Conservation (phyloP, 805 yeast species). For the Candida stauntonica region DNA sequence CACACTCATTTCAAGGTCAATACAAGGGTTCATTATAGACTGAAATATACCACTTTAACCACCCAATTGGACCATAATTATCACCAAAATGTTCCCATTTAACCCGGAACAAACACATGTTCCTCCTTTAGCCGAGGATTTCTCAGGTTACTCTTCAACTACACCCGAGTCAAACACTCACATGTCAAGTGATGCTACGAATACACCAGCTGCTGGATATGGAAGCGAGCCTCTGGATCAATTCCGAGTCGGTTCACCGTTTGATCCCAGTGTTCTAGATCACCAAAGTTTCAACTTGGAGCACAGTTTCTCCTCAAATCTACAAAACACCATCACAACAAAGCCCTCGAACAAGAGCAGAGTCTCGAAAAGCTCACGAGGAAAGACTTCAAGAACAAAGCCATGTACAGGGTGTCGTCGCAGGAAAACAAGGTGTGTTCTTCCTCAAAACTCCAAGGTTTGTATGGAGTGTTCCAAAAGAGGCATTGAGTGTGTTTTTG, state of each 20-base stretch:
- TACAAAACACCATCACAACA: slow-evolving; percentile 16
- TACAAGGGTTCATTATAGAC: too few relatives aligned
- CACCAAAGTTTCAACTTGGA: slow-evolving; percentile 13
- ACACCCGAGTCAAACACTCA: not conserved
- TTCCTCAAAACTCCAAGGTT: slow-evolving; percentile 4
- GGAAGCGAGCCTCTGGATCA: not conserved
- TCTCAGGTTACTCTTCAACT: not conserved
- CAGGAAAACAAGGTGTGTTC: slow-evolving; percentile 28
- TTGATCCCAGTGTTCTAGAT: slow-evolving; percentile 9
- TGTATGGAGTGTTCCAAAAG: slow-evolving; percentile 20
- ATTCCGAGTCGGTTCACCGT: slow-evolving; percentile 8
- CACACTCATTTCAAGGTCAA: too few relatives aligned
- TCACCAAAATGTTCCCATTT: not conserved
- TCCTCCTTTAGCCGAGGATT: not conserved
- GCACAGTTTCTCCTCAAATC: slow-evolving; percentile 9
- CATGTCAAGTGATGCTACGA: not conserved
- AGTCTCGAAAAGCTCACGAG: slow-evolving; percentile 2
- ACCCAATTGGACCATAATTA: too few relatives aligned
- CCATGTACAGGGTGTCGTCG: slow-evolving; percentile 37
- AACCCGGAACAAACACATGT: not conserved
- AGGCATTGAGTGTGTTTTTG: slow-evolving; percentile 14
- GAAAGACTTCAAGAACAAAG: slow-evolving; percentile 25
- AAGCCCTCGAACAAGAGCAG: slow-evolving; percentile 6
- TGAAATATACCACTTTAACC: too few relatives aligned
- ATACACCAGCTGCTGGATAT: slow-evolving; percentile 4